Evolutionary conservation across 352 stramenopile species (phyloP), one percentile per base, ranked within the genome.

Genomic region (Halophytophthora batemanensis): DNA sequence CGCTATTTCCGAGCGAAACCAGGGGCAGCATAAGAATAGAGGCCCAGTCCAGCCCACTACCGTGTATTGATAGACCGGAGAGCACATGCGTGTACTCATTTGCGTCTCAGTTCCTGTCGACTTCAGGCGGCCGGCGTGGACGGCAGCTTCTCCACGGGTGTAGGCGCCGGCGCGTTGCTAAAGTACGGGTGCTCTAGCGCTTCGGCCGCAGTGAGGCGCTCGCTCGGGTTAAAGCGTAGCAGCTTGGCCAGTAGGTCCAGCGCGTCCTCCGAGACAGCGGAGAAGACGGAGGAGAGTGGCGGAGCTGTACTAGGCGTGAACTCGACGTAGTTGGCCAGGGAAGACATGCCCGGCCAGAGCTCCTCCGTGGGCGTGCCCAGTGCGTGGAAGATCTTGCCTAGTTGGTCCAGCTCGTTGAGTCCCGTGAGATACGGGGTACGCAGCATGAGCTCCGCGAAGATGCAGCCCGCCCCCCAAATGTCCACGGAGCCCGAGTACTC

Each of bases 401-500:
- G 61, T 54, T 94, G 84, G 39, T 94, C 84, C 45, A 94, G 91
- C 59, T 93, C 69, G 12, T 71, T 90, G 45, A 85, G 84, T 44
- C 71, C 73, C 4, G 68, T 88, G 45, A 97, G 97, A 1, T 96
- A 70, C 19, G 83, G 83, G 25, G 87, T 83, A 28, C 69, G 69
- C 36, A 86, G 84, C 33, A 97, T 88, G 84, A 99, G 97, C 69
- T 99, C 97, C 3, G 95, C 97, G 69, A 99, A 97, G 35, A 99
- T 99, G 56, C 95, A 98, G 2, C 97, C 97, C 19, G 95, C 77
- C 19, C 74, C 98, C 92, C 91, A 97, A 46, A 98, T 97, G 53
- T 98, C 92, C 22, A 98, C 82, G 6, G 82, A 77, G 0, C 79
- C 84, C 6, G 82, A 93, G 52, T 94, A 94, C 0, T 74, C 80